Evolutionary conservation across 768 basidiomycete genomes (phyloP).

Genomic region (Lactarius hatsudake): DNA sequence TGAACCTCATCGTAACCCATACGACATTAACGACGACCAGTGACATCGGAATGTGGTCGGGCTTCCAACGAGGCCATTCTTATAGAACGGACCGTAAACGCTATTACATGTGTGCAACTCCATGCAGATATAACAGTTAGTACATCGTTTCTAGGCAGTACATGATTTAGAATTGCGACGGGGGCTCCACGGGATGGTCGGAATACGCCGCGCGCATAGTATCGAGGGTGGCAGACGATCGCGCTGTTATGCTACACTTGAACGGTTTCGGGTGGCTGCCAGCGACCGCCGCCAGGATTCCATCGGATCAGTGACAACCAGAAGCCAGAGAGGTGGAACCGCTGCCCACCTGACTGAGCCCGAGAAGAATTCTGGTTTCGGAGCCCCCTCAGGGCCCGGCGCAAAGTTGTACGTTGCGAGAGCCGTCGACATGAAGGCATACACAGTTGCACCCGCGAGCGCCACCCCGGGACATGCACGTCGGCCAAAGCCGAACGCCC

Average conservation of each 20-base stretch:
- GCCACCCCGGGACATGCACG: slow-evolving; percentile 14
- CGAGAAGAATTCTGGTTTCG: slow-evolving; percentile 7
- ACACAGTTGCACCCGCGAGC: slow-evolving; percentile 10
- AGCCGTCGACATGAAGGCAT: slow-evolving; percentile 9
- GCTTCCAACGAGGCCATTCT: background rate
- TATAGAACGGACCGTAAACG: background rate
- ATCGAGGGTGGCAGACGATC: slow-evolving; percentile 6
- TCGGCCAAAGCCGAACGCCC: slow-evolving; percentile 24
- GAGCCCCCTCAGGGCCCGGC: background rate
- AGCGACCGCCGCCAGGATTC: background rate
- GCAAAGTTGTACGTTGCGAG: slow-evolving; percentile 10
- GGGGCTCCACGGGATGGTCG: background rate
- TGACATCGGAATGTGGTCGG: background rate
- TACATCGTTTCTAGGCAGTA: background rate
- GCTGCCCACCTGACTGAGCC: slow-evolving; percentile 15
- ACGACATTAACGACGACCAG: no score
- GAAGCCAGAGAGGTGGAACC: no score
- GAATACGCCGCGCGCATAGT: background rate
- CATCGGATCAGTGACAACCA: background rate
- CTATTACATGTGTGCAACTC: background rate
- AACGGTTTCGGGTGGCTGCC: slow-evolving; percentile 20
- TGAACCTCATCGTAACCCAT: no score
- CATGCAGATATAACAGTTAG: background rate
- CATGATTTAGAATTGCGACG: slow-evolving; percentile 4
- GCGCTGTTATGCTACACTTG: slow-evolving; percentile 3